Evolutionary conservation across 2,329 filamentous ascomycete species (phyloP).

Genomic region (Tolypocladium sp.): DNA sequence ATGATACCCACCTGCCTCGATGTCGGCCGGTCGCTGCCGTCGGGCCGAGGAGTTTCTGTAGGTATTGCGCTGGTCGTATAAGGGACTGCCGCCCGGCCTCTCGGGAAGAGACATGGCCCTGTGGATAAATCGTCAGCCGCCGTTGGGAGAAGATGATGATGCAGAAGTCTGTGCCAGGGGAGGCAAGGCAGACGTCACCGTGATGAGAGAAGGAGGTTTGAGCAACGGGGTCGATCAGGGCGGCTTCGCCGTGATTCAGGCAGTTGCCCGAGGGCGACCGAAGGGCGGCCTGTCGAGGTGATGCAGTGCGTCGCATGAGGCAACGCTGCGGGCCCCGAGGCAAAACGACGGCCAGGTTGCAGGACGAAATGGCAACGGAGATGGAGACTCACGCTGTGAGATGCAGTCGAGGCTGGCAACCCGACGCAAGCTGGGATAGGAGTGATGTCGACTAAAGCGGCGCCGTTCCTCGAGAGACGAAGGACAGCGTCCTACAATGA

Average conservation of each 20-base stretch:
- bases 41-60: slow-evolving; percentile 63
- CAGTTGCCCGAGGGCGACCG: not conserved
- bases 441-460: not conserved
- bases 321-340: not conserved
- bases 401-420: not conserved
- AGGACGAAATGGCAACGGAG: not conserved
- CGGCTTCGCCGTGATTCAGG: not conserved
- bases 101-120: slow-evolving; percentile 53
- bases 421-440: not conserved
- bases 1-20: slow-evolving; percentile 54
- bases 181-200: not conserved
- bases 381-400: not conserved
- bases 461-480: not conserved
- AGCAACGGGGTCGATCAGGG: not conserved
- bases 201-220: not conserved
- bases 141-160: not conserved
- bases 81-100: slow-evolving; percentile 55
- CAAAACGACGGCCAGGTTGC: not conserved
- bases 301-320: not conserved
- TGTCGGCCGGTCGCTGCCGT: slow-evolving; percentile 55
- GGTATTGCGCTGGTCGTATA: slow-evolving; percentile 50
- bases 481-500: not conserved
- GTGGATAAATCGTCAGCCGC: slow-evolving; percentile 11
- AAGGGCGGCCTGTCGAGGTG: not conserved
- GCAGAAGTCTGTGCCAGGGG: not conserved